Evolutionary conservation across 768 basidiomycete genomes (phyloP).

Genomic region (Chalciporus chontae): DNA sequence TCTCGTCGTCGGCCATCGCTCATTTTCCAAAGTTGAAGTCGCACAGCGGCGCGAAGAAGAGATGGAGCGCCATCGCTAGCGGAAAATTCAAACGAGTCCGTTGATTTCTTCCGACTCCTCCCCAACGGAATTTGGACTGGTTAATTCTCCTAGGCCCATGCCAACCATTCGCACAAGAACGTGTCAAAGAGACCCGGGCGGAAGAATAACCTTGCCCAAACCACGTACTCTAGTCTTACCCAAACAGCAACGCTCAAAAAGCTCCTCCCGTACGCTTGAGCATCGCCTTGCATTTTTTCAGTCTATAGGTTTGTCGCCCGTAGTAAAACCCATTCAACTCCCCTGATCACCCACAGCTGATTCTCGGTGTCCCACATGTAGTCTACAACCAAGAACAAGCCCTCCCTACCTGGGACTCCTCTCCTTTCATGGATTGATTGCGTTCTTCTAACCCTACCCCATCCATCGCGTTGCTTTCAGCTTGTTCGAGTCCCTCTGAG

Average conservation of each 20-base stretch:
- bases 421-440: constrained; percentile 6
- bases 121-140: background rate
- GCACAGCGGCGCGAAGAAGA: constrained; percentile 78
- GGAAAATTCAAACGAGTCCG: constrained; percentile 74
- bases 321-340: background rate
- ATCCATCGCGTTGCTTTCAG: constrained; percentile 29
- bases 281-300: background rate
- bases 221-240: constrained; percentile 59
- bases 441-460: constrained; percentile 13
- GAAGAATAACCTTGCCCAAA: constrained; percentile 63
- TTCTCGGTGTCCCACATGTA: constrained; percentile 7
- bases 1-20: constrained; percentile 55
- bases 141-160: constrained; percentile 49
- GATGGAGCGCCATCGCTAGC: constrained; percentile 70
- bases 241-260: constrained; percentile 71
- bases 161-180: constrained; percentile 73
- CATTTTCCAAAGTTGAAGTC: constrained; percentile 77
- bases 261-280: constrained; percentile 65
- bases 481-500: constrained; percentile 10
- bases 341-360: constrained; percentile 8
- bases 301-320: constrained; percentile 14
- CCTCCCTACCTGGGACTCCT: background rate
- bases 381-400: background rate
- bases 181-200: constrained; percentile 59
- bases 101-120: constrained; percentile 4